Conservation (phyloP, 2,329 filamentous ascomycete genomes). For the Cytospora piceicola region DNA sequence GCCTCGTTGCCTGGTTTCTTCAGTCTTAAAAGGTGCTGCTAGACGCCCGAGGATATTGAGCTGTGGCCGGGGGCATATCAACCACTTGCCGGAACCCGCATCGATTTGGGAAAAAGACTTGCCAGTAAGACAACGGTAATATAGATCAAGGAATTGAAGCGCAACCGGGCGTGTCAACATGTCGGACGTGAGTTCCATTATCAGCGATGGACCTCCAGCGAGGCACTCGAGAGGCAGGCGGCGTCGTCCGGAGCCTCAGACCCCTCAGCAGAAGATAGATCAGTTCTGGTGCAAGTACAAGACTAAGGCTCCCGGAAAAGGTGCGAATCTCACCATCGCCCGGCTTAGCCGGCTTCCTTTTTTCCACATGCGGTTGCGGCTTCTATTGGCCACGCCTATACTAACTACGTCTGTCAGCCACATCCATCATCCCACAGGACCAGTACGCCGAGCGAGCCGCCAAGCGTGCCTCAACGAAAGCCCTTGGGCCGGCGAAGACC, state of each 20-base stretch:
- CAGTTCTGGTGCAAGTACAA: slow-evolving; percentile 76
- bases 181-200: slow-evolving; percentile 16
- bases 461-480: slow-evolving; percentile 57
- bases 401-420: slow-evolving; percentile 50
- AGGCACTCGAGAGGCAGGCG: slow-evolving; percentile 2
- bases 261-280: slow-evolving; percentile 70
- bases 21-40: slow-evolving; percentile 4
- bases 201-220: slow-evolving; percentile 6
- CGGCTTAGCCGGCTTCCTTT: background rate
- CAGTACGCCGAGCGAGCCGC: slow-evolving; percentile 65
- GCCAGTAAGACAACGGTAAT: background rate
- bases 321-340: slow-evolving; percentile 38
- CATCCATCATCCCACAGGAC: slow-evolving; percentile 69
- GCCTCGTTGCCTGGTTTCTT: slow-evolving; percentile 16
- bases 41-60: slow-evolving; percentile 9
- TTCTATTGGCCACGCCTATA: background rate
- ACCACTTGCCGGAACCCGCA: background rate
- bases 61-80: background rate
- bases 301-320: slow-evolving; percentile 72
- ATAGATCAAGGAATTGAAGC: background rate
- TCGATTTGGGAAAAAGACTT: background rate
- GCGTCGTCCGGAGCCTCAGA: slow-evolving; percentile 49
- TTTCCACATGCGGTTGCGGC: background rate
- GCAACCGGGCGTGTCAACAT: slow-evolving; percentile 10
- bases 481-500: slow-evolving; percentile 55